Evolutionary conservation across 2,329 filamentous ascomycete species (phyloP).

Genomic region (Xylaria sp.): DNA sequence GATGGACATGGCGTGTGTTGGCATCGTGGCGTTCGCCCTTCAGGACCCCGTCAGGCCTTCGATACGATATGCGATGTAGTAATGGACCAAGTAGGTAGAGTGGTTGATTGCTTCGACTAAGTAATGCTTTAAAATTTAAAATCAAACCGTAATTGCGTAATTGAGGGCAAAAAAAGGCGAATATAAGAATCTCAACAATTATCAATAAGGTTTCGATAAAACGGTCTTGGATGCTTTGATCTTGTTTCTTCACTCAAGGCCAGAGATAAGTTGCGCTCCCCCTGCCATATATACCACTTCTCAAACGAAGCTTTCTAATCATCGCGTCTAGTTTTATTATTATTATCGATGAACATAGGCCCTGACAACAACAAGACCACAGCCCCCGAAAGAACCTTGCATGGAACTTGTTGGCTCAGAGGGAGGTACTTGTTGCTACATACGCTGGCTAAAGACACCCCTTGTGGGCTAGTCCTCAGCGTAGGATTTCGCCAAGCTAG

Average conservation of each 20-base stretch:
- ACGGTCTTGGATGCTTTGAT: background rate
- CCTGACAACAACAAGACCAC: constrained; percentile 21
- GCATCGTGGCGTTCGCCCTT: constrained; percentile 33
- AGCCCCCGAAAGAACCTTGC: constrained; percentile 35
- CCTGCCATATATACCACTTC: constrained; percentile 33
- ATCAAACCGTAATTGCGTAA: background rate
- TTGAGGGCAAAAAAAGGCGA: no score
- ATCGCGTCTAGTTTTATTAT: constrained; percentile 28
- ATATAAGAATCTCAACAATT: background rate
- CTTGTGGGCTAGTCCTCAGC: constrained; percentile 13
- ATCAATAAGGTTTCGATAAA: background rate
- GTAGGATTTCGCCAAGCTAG: constrained; percentile 36
- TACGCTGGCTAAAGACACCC: constrained; percentile 22
- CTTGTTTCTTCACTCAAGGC: background rate
- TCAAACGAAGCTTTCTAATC: constrained; percentile 30
- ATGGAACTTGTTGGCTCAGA: constrained; percentile 17
- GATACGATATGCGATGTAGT: background rate
- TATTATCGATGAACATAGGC: constrained; percentile 10
- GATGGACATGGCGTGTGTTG: constrained; percentile 42
- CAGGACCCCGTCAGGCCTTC: background rate
- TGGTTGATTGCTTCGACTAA: background rate
- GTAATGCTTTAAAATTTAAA: no score
- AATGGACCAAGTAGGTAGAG: background rate
- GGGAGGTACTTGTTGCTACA: constrained; percentile 3
- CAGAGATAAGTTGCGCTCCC: background rate